Percentiles rank a stretch among this genome's conserved stretches.
phyloP scores from a whole-genome alignment of 768 basidiomycete species.

The Termitomyces sp. region DNA sequence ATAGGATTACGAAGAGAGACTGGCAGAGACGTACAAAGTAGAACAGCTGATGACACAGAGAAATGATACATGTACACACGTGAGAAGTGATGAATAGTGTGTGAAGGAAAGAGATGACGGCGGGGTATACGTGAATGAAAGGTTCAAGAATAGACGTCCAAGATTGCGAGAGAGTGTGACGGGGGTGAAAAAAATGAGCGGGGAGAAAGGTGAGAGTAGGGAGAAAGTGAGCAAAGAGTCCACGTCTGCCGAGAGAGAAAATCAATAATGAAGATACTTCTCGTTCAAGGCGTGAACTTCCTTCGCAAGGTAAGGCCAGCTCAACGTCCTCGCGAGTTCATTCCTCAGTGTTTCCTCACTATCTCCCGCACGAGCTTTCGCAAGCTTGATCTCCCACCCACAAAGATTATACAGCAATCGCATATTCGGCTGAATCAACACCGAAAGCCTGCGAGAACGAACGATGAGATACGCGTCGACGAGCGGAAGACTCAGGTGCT shows the following conservation, averaged over 20 bases:
- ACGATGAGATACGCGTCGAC: slow-evolving; percentile 94
- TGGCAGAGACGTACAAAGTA: background rate
- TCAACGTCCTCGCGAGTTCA: slow-evolving; percentile 65
- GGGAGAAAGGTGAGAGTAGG: too few species aligned
- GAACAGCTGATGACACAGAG: background rate
- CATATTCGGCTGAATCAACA: slow-evolving; percentile 94
- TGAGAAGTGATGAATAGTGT: background rate
- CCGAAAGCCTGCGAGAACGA: slow-evolving; percentile 81
- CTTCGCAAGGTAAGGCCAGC: slow-evolving; percentile 80
- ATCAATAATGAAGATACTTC: slow-evolving; percentile 65
- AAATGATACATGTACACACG: background rate
- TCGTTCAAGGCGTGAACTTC: slow-evolving; percentile 85
- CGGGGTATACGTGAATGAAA: background rate
- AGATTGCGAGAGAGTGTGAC: background rate
- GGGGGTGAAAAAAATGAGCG: too few species aligned
- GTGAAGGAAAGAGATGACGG: background rate
- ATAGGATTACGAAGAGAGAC: background rate
- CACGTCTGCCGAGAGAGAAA: too few species aligned
- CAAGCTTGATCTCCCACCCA: slow-evolving; percentile 93
- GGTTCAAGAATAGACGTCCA: background rate
- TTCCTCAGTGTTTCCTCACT: slow-evolving; percentile 44
- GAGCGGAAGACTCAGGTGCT: slow-evolving; percentile 76
- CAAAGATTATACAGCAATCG: slow-evolving; percentile 91
- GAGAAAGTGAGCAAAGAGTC: background rate
- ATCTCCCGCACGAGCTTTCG: slow-evolving; percentile 59